Percentiles rank a stretch among this genome's conserved stretches.
Evolutionary conservation across 352 stramenopile species (phyloP).

Genomic region (Phytophthora niederhauseri): DNA sequence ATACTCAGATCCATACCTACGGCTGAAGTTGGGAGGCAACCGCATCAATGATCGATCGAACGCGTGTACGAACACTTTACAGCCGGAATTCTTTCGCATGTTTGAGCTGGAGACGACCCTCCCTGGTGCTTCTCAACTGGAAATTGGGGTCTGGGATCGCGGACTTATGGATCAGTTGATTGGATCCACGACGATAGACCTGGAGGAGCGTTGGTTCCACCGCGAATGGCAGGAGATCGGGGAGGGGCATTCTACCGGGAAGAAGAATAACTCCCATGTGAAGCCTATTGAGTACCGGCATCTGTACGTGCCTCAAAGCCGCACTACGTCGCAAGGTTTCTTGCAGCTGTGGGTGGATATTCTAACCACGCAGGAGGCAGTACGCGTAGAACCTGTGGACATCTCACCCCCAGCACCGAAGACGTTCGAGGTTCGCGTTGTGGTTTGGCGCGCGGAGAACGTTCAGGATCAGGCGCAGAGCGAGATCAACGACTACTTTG

Average conservation of each 20-base stretch:
- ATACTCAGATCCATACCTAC: slow-evolving; percentile 81
- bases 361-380: slow-evolving; percentile 72
- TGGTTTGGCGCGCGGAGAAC: slow-evolving; percentile 91
- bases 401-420: slow-evolving; percentile 70
- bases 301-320: slow-evolving; percentile 75
- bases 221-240: slow-evolving; percentile 79
- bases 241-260: slow-evolving; percentile 17
- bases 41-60: slow-evolving; percentile 69
- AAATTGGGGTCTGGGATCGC: slow-evolving; percentile 84
- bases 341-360: slow-evolving; percentile 93
- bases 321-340: slow-evolving; percentile 67
- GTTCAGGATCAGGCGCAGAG: slow-evolving; percentile 77
- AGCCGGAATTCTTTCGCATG: slow-evolving; percentile 78
- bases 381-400: slow-evolving; percentile 61
- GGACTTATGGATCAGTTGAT: slow-evolving; percentile 90
- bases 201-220: slow-evolving; percentile 95
- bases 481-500: slow-evolving; percentile 93
- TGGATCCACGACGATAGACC: slow-evolving; percentile 90
- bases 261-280: slow-evolving; percentile 18
- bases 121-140: slow-evolving; percentile 78
- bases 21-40: slow-evolving; percentile 73
- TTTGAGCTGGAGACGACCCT: slow-evolving; percentile 75
- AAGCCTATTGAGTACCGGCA: slow-evolving; percentile 92
- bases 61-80: slow-evolving; percentile 78
- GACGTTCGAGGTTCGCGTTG: slow-evolving; percentile 88